Conservation (phyloP, 2,329 filamentous ascomycete genomes). For the Furcasterigmium sp. region DNA sequence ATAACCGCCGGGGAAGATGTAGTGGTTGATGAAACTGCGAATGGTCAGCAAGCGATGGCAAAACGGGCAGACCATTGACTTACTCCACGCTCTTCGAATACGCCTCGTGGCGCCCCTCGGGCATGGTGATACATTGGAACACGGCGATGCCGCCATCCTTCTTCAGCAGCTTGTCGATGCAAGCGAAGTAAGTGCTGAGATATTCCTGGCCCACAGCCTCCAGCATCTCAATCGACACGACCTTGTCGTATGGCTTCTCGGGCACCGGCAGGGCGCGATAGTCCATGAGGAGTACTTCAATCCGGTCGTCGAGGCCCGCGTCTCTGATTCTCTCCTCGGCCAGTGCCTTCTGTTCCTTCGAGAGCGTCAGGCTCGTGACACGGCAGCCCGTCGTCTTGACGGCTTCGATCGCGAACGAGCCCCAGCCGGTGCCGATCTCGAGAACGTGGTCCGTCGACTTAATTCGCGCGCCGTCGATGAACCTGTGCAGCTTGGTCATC, state of each 20-base stretch:
- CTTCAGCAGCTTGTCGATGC: slow-evolving; percentile 60
- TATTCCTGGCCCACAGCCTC: slow-evolving; percentile 68
- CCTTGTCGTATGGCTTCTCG: slow-evolving; percentile 57
- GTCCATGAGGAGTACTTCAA: slow-evolving; percentile 63
- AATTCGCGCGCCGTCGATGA: slow-evolving; percentile 61
- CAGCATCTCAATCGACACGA: slow-evolving; percentile 73
- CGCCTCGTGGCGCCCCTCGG: slow-evolving; percentile 59
- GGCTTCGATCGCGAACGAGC: slow-evolving; percentile 66
- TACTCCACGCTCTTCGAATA: slow-evolving; percentile 62
- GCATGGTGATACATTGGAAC: slow-evolving; percentile 76
- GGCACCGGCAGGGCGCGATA: slow-evolving; percentile 58
- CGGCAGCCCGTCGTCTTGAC: slow-evolving; percentile 61
- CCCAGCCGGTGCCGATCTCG: slow-evolving; percentile 74
- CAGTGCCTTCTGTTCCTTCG: slow-evolving; percentile 62
- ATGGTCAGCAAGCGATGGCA: slow-evolving; percentile 2
- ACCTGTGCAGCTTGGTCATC: slow-evolving; percentile 59
- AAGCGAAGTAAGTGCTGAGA: slow-evolving; percentile 61
- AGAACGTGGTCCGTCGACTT: slow-evolving; percentile 63
- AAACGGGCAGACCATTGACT: slow-evolving; percentile 14
- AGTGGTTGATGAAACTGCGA: slow-evolving; percentile 62
- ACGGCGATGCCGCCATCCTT: slow-evolving; percentile 60
- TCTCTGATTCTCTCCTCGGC: slow-evolving; percentile 59
- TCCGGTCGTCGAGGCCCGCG: slow-evolving; percentile 54
- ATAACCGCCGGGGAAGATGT: slow-evolving; percentile 77
- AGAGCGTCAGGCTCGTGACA: slow-evolving; percentile 65